Evolutionary conservation across 108 stramenopile genomes (phyloP).

Genomic region (Cyclotella choctawhatcheeana): DNA sequence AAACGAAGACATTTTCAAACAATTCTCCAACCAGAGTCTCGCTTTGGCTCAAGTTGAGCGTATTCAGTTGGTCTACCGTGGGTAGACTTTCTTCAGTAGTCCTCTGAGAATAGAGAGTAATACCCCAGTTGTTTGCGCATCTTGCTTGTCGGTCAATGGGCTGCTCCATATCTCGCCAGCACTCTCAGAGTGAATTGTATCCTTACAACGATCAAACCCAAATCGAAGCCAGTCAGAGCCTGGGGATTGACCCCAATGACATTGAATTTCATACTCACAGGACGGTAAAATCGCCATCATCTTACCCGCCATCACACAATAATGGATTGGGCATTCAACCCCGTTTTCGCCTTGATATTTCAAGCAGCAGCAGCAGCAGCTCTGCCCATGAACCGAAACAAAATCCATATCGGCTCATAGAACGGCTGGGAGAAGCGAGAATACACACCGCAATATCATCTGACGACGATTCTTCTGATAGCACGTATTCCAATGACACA

Average conservation of each 20-base stretch:
- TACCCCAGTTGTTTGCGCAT: no score
- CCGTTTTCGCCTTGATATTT: constrained; percentile 2
- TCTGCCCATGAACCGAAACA: not conserved
- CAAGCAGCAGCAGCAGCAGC: constrained; percentile 2
- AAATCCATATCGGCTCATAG: not conserved
- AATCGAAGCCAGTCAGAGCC: no score
- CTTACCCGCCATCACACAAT: not conserved
- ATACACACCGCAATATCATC: not conserved
- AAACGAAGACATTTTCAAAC: no score
- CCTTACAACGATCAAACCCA: no score
- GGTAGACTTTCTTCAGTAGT: no score
- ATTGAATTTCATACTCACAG: not conserved
- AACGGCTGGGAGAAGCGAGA: not conserved
- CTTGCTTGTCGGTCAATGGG: no score
- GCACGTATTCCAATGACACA: not conserved
- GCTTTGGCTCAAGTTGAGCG: no score
- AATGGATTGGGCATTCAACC: constrained; percentile 1
- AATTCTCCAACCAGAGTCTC: no score
- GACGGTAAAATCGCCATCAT: not conserved
- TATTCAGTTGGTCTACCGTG: no score
- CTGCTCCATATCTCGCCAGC: constrained; percentile 5
- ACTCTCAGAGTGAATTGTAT: not conserved
- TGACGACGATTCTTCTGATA: constrained; percentile 3
- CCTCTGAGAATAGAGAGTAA: no score
- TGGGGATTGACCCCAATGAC: no score